Evolutionary conservation across 345 rosid genomes (phyloP).

Genomic region (Angophora floribunda): DNA sequence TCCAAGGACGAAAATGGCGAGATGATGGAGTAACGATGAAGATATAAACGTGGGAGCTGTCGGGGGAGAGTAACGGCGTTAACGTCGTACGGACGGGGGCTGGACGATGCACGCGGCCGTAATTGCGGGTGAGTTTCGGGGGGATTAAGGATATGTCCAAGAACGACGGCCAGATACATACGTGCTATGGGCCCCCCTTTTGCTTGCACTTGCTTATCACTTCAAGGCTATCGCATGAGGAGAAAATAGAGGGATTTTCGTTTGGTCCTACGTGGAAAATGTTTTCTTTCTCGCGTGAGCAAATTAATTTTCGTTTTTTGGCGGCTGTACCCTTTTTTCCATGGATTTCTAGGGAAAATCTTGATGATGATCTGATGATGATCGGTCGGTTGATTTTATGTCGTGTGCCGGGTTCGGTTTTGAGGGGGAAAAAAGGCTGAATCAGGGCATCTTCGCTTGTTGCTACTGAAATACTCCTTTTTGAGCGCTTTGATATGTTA

Average conservation of each 20-base stretch:
- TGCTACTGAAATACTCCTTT: background rate
- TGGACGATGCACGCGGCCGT: background rate
- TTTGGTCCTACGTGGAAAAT: background rate
- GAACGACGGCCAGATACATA: background rate
- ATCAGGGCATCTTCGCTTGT: rapidly evolving
- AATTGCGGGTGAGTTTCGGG: background rate
- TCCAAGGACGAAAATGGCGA: background rate
- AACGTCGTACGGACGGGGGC: background rate
- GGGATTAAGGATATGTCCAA: background rate
- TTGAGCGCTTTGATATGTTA: background rate
- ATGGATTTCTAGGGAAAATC: background rate
- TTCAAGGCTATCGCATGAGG: background rate
- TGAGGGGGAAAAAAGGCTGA: background rate
- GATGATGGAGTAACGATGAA: background rate
- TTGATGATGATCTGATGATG: background rate
- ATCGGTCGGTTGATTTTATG: background rate
- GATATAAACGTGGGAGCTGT: background rate
- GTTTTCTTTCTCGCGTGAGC: background rate
- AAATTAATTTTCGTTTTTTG: background rate
- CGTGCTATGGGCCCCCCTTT: background rate
- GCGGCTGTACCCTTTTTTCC: background rate
- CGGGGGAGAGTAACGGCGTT: background rate
- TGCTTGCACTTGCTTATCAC: background rate
- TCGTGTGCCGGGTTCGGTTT: background rate
- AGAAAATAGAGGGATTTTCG: rapidly evolving